phyloP scores from a whole-genome alignment of 2,329 filamentous ascomycete species.

The Elsinoe arachidis region DNA sequence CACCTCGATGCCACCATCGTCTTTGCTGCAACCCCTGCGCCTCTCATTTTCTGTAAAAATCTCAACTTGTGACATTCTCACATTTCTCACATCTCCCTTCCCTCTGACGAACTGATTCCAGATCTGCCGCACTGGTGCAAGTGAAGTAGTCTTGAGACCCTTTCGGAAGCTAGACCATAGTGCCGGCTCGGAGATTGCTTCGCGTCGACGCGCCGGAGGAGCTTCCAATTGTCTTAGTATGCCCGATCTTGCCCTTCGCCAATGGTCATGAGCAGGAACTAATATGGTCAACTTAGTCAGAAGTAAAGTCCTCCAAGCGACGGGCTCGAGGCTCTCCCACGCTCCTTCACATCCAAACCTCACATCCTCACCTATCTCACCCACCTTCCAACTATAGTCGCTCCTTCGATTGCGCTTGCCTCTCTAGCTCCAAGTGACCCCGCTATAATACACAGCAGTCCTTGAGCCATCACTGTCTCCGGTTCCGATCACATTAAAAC shows the following conservation, averaged over 20 bases:
- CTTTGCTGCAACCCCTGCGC: background rate
- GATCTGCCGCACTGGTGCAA: background rate
- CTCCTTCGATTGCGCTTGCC: conserved; percentile 7
- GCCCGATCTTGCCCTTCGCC: conserved; percentile 1
- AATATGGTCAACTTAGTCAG: conserved; percentile 3
- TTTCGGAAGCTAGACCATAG: conserved; percentile 3
- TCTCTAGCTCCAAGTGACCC: background rate
- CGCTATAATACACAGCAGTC: background rate
- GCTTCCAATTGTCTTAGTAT: conserved; percentile 9
- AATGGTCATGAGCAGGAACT: background rate
- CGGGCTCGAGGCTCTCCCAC: background rate
- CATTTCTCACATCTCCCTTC: background rate
- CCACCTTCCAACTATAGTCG: conserved; percentile 8
- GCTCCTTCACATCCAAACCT: background rate
- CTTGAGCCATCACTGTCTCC: background rate
- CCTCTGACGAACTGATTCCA: too few species aligned
- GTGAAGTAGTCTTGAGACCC: background rate
- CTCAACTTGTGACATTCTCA: background rate
- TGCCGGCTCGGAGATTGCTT: conserved; percentile 8
- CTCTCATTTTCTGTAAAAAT: background rate
- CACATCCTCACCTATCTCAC: background rate
- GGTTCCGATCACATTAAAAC: background rate
- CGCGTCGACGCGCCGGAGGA: background rate
- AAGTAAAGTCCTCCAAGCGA: background rate
- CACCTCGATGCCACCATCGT: background rate